Evolutionary conservation across 306 rosid species (phyloP).

Genomic region (Fagus crenata): DNA sequence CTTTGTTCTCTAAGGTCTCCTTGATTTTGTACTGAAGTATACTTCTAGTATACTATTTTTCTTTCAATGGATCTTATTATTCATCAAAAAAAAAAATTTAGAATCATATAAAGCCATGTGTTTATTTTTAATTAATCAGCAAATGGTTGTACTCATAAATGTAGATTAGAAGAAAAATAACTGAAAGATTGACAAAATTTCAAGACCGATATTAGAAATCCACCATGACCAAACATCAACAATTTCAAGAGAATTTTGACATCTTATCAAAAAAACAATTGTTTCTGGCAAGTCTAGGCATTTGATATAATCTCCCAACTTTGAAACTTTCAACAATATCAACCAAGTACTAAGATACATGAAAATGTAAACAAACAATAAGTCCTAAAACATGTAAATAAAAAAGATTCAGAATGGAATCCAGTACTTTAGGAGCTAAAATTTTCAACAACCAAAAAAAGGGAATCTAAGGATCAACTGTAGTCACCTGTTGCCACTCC

Average conservation of each 20-base stretch:
- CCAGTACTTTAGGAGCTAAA: background rate
- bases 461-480: slow-evolving; percentile 66
- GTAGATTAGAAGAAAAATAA: background rate
- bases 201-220: background rate
- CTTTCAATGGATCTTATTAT: no score
- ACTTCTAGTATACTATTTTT: no score
- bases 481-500: slow-evolving; percentile 85
- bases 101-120: background rate
- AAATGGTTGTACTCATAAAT: background rate
- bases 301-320: background rate
- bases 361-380: background rate
- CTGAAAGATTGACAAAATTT: background rate
- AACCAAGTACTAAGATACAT: background rate
- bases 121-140: background rate
- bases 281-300: background rate
- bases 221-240: background rate
- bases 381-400: slow-evolving; percentile 2
- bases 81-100: no score
- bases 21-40: no score
- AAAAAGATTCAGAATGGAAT: background rate
- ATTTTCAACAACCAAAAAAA: background rate
- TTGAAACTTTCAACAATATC: slow-evolving; percentile 1
- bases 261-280: background rate
- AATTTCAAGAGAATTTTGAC: background rate
- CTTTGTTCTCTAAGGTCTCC: no score